Percentiles rank a stretch among this genome's conserved stretches.
Conservation (phyloP, 805 yeast species). For the Ascoidea asiatica region DNA sequence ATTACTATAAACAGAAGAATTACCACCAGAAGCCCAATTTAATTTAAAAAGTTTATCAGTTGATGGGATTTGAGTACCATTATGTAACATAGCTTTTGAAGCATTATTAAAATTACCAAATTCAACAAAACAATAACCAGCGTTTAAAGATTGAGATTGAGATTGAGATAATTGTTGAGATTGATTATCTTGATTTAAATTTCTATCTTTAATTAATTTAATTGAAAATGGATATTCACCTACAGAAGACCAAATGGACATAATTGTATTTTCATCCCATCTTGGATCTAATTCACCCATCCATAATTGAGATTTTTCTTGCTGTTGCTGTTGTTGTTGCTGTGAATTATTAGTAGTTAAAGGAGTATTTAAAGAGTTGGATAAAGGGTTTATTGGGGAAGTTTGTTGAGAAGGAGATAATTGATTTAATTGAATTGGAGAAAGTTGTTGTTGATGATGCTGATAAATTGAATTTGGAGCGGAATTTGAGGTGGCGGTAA, state of each 20-base stretch:
- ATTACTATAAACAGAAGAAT: conserved; percentile 16
- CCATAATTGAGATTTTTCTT: conserved; percentile 32
- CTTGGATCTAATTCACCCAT: conserved; percentile 86
- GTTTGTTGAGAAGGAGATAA: not conserved
- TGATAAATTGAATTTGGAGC: no score
- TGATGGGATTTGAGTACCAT: conserved; percentile 60
- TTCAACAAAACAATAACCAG: conserved; percentile 76
- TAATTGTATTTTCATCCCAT: conserved; percentile 64
- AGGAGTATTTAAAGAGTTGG: conserved; percentile 20
- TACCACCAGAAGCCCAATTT: conserved; percentile 67
- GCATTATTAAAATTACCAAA: conserved; percentile 52
- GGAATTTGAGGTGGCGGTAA: not conserved
- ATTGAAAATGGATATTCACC: conserved; percentile 51
- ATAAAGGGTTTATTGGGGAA: conserved; percentile 30
- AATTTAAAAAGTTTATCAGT: conserved; percentile 46
- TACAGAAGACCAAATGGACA: conserved; percentile 52
- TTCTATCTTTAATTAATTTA: conserved; percentile 60
- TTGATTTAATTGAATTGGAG: not conserved
- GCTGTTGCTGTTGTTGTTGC: conserved; percentile 36
- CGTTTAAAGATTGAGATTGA: conserved; percentile 21
- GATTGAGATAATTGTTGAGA: conserved; percentile 15
- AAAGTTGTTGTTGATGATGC: not conserved
- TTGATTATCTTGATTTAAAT: conserved; percentile 17
- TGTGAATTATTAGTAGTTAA: conserved; percentile 23
- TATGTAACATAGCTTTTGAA: conserved; percentile 46